Conservation (phyloP, 2,329 filamentous ascomycete species). For the Didymella arachidicola region DNA sequence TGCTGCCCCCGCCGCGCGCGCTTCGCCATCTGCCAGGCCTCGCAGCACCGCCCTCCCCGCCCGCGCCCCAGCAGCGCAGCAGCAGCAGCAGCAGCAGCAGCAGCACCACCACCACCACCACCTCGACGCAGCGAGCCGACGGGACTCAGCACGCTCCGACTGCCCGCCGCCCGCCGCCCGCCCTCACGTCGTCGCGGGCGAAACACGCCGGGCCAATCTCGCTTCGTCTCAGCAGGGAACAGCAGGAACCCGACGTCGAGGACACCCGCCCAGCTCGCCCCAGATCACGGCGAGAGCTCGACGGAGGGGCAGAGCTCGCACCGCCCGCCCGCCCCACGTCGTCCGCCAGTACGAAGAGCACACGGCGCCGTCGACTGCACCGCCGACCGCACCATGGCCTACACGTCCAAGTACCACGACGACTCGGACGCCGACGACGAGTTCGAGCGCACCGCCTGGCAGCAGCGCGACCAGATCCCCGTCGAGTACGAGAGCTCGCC, state of each 20-base stretch:
- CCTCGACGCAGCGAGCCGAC: background rate
- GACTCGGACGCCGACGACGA: slow-evolving; percentile 78
- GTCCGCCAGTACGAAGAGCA: too few relatives aligned
- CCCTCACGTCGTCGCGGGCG: background rate
- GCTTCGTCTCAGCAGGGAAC: background rate
- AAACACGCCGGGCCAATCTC: background rate
- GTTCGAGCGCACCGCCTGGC: slow-evolving; percentile 75
- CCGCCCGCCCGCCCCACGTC: too few relatives aligned
- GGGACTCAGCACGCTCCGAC: too few relatives aligned
- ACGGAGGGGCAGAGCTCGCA: background rate
- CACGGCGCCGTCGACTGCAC: background rate
- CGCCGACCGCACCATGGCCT: slow-evolving; percentile 42
- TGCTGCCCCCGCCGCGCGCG: slow-evolving; percentile 10
- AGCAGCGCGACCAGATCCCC: slow-evolving; percentile 65
- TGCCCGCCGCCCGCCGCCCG: background rate
- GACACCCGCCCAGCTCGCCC: background rate
- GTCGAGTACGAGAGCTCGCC: slow-evolving; percentile 73
- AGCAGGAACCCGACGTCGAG: background rate
- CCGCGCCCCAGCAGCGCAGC: background rate
- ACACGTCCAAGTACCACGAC: slow-evolving; percentile 69
- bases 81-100: too few relatives aligned
- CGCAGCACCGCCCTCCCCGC: slow-evolving; percentile 1
- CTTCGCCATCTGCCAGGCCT: slow-evolving; percentile 8
- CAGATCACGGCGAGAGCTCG: background rate
- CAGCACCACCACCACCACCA: background rate